Base-by-base conservation (phyloP, 495 filamentous ascomycete species). In the Podospora sp. region DNA sequence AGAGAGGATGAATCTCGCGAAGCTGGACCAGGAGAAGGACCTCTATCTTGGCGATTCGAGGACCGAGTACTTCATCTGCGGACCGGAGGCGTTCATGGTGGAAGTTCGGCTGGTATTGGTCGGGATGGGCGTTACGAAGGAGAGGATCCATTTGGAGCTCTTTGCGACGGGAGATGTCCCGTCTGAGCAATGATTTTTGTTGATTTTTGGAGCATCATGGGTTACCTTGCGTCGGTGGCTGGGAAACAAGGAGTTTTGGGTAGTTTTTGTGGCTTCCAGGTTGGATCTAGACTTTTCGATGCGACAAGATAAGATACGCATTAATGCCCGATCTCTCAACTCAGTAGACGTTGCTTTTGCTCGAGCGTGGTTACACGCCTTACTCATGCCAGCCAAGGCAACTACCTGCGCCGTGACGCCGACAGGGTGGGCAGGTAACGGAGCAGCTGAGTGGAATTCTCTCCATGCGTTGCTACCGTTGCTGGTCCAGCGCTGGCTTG, bases 51-150 rank as follows among this genome's bases (percentile, higher is more conserved):
- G 77, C 25, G 73, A 88, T 69, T 26, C 72, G 2, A 70, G 69
- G 53, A 79, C 90, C 0, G 80, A 87, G 72, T 93, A 91, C 69
- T 92, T 84, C 69, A 74, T 91, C 51, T 92, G 90, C 64, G 91
- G 90, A 0, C 90, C 90, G 0, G 81, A 80, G 49, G 61, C 68
- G 6, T 92, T 92, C 79, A 93, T 92, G 90, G 73, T 78, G 4
- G 84, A 85, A 22, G 79, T 84, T 27, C 71, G 85, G 65, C 66
- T 72, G 11, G 75, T 74, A 50, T 78, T 92, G 65, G 71, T 80
- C 53, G 77, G 65, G 0, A 70, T 72, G 55, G 89, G 89, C 0
- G 88, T 92, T 0, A 69, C 68, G 4, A 74, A 72, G 51, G 83
- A 82, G 11, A 83, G 85, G 66, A 81, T 91, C 24, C 82, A 87